Evolutionary conservation across 257 asterid species (phyloP).

Genomic region (Capsicum pubescens): DNA sequence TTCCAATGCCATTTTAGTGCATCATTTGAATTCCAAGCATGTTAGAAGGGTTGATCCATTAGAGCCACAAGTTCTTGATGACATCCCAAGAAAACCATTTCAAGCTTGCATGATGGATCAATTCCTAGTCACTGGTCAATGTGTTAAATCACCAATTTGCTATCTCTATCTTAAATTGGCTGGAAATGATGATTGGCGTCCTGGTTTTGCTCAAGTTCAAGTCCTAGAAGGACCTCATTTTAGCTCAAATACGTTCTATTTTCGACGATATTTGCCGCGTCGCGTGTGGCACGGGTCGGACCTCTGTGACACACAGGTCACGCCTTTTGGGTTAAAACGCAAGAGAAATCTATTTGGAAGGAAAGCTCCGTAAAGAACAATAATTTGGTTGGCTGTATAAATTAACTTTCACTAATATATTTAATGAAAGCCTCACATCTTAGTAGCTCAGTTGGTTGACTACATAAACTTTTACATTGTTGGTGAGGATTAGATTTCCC

Average conservation of each 20-base stretch:
- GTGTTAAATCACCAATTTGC: conserved; percentile 52
- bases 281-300: conserved; percentile 51
- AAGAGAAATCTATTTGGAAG: conserved; percentile 43
- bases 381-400: background rate
- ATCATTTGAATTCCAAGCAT: conserved; percentile 51
- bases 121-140: conserved; percentile 45
- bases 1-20: conserved; percentile 48
- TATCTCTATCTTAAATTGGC: conserved; percentile 41
- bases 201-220: conserved; percentile 49
- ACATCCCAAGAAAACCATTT: conserved; percentile 51
- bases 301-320: conserved; percentile 43
- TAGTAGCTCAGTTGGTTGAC: too few species aligned
- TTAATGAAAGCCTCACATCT: too few species aligned
- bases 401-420: too few species aligned
- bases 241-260: conserved; percentile 46
- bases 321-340: conserved; percentile 49
- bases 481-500: too few species aligned
- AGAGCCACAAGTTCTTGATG: conserved; percentile 55
- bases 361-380: background rate
- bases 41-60: conserved; percentile 53
- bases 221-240: conserved; percentile 34
- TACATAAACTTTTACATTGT: too few species aligned
- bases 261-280: conserved; percentile 59
- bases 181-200: conserved; percentile 55
- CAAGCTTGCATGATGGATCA: conserved; percentile 55